Evolutionary conservation across 176 grass and related monocot species (phyloP), one percentile per base, ranked within the genome.

Genomic region (Oryza meridionalis): DNA sequence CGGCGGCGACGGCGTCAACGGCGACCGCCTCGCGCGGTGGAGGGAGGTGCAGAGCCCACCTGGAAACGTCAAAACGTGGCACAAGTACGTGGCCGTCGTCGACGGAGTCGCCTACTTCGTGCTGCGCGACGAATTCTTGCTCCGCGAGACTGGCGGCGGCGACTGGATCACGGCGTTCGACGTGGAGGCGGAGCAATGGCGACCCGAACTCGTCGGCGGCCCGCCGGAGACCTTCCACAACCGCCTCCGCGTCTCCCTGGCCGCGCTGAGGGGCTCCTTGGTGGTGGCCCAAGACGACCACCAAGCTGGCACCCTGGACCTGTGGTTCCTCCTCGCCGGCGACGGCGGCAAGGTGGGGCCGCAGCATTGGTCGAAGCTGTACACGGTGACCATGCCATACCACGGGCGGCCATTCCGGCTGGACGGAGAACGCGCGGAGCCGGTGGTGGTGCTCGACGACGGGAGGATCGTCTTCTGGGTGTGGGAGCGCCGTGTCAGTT

Each of bases 101-200:
- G 31, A 25, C 10, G 78, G 65, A 6, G 78, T 81, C 10, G 29
- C 51, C 65, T 81, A 81, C 67, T 24, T 81, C 65, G 7, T 14
- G 42, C 25, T 26, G 50, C 10, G 2, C 0, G 4, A 26, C 4
- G 16, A 6, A 19, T 55, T 19, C 50, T 19, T 19, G 15, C 50
- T 19, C 15, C 1, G 5, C 16, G 7, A 2, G 50, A 2, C 49
- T 4, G 49, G 49, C 38, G 38, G 7, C 7, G 2, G 1, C 9
- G 24, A 47, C 26, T 27, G 64, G 17, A 81, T 81, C 2, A 65
- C 19, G 11, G 26, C 65, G 7, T 81, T 55, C 46, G 46, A 81
- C 65, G 65, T 81, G 11, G 65, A 24, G 17, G 29, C 29, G 21
- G 78, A 81, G 65, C 21, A 9, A 55, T 81, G 78, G 65, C 77